Evolutionary conservation across 805 yeast species (phyloP).

Genomic region (Lipomyces sp.): DNA sequence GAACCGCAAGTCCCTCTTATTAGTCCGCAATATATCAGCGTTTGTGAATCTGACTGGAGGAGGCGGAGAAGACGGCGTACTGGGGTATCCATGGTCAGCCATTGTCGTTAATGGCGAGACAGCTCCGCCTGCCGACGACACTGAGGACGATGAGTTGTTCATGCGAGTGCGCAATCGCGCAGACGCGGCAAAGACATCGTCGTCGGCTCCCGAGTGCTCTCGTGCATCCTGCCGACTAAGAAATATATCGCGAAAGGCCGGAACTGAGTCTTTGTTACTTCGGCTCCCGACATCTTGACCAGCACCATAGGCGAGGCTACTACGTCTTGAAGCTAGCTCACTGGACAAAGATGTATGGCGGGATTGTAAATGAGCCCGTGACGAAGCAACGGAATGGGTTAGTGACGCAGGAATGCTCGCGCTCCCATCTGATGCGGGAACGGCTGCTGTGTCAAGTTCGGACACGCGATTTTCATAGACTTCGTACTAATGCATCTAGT

Average conservation of each 20-base stretch:
- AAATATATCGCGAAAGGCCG: background rate
- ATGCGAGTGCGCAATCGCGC: background rate
- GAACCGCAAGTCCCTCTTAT: background rate
- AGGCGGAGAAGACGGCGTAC: background rate
- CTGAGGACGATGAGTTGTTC: background rate
- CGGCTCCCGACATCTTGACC: background rate
- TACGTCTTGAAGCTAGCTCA: background rate
- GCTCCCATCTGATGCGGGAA: background rate
- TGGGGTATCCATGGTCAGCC: background rate
- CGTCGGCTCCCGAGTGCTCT: background rate
- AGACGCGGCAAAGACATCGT: background rate
- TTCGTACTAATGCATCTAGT: constrained; percentile 11
- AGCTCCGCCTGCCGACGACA: constrained; percentile 1
- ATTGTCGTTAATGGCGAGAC: background rate
- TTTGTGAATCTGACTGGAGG: background rate
- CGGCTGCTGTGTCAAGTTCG: constrained; percentile 8
- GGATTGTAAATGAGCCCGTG: background rate
- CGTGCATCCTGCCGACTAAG: background rate
- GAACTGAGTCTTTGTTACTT: background rate
- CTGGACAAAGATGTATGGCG: background rate
- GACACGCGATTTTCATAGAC: constrained; percentile 14
- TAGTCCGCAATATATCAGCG: background rate
- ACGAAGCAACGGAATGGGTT: background rate
- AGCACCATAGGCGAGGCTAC: background rate
- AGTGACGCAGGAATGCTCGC: background rate